Evolutionary conservation across 345 rosid species (phyloP), one percentile per base, ranked within the genome.

Genomic region (Boechera divaricarpa): DNA sequence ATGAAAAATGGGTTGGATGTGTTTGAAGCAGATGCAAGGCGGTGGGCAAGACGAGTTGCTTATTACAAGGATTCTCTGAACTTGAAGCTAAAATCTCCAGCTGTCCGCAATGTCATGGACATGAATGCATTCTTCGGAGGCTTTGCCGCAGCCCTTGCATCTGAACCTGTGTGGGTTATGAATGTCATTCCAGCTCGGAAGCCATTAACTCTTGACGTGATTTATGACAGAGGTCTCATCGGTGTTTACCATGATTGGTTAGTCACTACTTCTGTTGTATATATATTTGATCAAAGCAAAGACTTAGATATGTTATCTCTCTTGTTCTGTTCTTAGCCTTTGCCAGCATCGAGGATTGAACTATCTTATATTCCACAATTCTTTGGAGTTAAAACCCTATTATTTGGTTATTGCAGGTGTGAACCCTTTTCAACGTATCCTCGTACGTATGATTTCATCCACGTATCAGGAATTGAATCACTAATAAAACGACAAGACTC

Each of bases 371-470:
- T 39, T 38, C 18, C 31, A 28, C 26, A 57, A 16, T 36, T 49
- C n/a, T 9, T 24, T 11, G 29, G 13, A 63, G 16, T 13, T 3
- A 41, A 21, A 29, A 13, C 15, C 11, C 55, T 2, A 15, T 16
- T 48, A 16, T 48, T 15, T 48, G 38, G 28, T 82, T 81, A 41
- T 69, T 63, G 77, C 73, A 95, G 99, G 99, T 95, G 99, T 78
- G 99, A 95, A 62, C 96, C 99, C 13, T 95, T 92, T 87, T 95
- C 99, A 74, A 95, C 97, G 41, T 95, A 95, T 84, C 99, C 99
- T 15, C 99, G 99, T 9, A 82, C 94, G 7, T 95, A 92, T 63
- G 98, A 95, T 86, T 84, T 95, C 75, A 87, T 95, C 82, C 99
- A 95, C 61, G 93, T 88, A 2, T 79, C 94, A 52, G 88, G 90